Percentiles rank a stretch among this genome's conserved stretches.
Conservation (phyloP, 352 stramenopile genomes). For the Pythium vanterpoolii region DNA sequence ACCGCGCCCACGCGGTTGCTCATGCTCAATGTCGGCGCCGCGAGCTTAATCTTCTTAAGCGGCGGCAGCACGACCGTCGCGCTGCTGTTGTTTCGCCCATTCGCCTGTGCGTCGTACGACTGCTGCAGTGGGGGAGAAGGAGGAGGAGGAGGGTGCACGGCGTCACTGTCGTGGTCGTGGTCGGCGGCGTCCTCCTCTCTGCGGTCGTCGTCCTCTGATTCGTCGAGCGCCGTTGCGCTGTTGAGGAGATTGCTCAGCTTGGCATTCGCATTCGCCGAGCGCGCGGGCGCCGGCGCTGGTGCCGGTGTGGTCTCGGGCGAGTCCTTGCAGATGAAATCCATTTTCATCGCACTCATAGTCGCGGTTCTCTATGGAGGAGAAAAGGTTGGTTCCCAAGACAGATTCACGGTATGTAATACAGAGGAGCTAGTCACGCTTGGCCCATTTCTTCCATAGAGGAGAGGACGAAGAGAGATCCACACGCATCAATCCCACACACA, state of each 20-base stretch:
- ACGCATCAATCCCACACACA: neutral
- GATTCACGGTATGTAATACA: neutral
- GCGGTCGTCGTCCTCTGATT: conserved; percentile 28
- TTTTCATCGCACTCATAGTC: conserved; percentile 78
- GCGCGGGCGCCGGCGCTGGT: neutral
- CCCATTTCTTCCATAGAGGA: neutral
- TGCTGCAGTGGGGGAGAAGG: neutral
- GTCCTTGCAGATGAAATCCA: conserved; percentile 81
- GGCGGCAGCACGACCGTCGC: conserved; percentile 12
- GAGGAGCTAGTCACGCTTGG: too few relatives aligned
- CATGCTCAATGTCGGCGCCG: too few relatives aligned
- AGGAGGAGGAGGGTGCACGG: neutral
- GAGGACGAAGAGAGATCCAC: neutral
- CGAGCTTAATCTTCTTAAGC: conserved; percentile 14
- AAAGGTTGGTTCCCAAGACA: neutral
- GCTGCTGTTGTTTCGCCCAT: neutral
- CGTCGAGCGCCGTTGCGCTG: conserved; percentile 18
- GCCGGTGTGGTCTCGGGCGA: conserved; percentile 17
- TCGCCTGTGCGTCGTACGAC: neutral
- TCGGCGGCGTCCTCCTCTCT: conserved; percentile 6
- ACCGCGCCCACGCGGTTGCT: too few relatives aligned
- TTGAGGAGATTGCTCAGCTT: conserved; percentile 43
- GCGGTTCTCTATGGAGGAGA: neutral
- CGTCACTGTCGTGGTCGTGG: neutral
- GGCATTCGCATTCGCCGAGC: conserved; percentile 20